These are phyloP conservation scores for Isochrysis galbana DNA, from an alignment of 78 protist species.

Conservation along the genomic window DNA sequence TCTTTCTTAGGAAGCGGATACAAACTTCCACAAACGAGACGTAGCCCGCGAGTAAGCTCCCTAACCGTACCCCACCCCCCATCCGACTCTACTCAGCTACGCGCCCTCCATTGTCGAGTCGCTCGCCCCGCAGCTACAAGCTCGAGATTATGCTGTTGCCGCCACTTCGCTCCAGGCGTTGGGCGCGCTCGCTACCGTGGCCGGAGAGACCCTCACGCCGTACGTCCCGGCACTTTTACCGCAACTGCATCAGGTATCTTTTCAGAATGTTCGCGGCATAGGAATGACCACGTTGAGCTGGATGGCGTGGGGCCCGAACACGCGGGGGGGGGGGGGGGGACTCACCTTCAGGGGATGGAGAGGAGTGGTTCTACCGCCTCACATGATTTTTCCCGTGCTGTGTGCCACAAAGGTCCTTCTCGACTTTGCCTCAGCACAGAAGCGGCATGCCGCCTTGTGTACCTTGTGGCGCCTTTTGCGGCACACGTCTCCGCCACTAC, in stretches of 20 bases:
- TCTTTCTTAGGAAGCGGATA: too few species aligned
- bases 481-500: conserved; percentile 48
- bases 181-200: not conserved
- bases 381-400: too few species aligned
- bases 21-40: too few species aligned
- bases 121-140: conserved; percentile 54
- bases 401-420: too few species aligned
- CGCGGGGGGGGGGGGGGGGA: too few species aligned
- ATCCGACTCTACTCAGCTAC: conserved; percentile 39
- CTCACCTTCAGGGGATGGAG: too few species aligned
- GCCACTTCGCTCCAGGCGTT: not conserved
- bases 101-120: conserved; percentile 73
- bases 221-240: not conserved
- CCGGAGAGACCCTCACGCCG: not conserved
- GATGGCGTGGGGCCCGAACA: too few species aligned
- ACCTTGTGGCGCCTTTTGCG: conserved; percentile 83
- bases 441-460: conserved; percentile 75
- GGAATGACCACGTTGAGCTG: too few species aligned
- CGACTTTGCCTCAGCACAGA: conserved; percentile 26
- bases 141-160: not conserved
- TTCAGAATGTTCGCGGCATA: too few species aligned
- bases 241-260: conserved; percentile 49
- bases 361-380: too few species aligned
- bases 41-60: too few species aligned
- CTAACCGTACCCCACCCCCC: too few species aligned